Evolutionary conservation across 257 asterid species (phyloP), one percentile per base, ranked within the genome.

Genomic region (Cynanchum wilfordii): DNA sequence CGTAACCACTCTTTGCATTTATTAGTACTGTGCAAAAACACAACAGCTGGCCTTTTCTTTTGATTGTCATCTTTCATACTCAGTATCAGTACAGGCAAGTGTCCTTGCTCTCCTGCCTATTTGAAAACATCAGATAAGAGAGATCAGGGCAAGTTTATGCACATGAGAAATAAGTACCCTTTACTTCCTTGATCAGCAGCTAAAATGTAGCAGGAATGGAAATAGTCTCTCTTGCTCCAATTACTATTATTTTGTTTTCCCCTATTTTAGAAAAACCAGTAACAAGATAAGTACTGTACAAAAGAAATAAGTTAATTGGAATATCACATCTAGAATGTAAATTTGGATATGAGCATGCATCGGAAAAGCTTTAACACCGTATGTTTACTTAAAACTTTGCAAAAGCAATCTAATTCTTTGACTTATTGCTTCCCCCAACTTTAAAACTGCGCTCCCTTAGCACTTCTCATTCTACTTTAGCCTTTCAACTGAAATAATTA

Each of bases 71-170:
- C 86, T 76, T 84, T 87, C 78, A 89, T 81, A 79, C 92, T 94
- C 85, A 94, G 68, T 69, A 91, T 63, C 79, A 94, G 78, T 70
- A 91, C 95, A 30, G 99, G 97, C 84, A 94, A 81, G 40, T 79
- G 91, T 10, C 97, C 99, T 83, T 94, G 99, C 76, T 91, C 95
- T 76, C 99, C 96, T 65, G 76, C 93, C 99, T 94, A 75, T 44
- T 76, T 45, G 29, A 22, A 76, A 76, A 58, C 16, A 68, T 2
- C 56, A 77, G 44, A 74, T 42, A 42, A 25, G 42, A 57, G 56
- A 9, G 8, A 11, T 63, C 57, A 62, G 49, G 54, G 42, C n/a
- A 66, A 16, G 38, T 60, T 45, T 40, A 19, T 10, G 15, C 10
- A 24, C 2, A 20, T 4, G 16, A 58, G 68, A 58, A n/a, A 27